These are phyloP conservation scores for Nothophoma quercina DNA, from an alignment of 2,329 filamentous ascomycete species.

Conservation along the genomic window DNA sequence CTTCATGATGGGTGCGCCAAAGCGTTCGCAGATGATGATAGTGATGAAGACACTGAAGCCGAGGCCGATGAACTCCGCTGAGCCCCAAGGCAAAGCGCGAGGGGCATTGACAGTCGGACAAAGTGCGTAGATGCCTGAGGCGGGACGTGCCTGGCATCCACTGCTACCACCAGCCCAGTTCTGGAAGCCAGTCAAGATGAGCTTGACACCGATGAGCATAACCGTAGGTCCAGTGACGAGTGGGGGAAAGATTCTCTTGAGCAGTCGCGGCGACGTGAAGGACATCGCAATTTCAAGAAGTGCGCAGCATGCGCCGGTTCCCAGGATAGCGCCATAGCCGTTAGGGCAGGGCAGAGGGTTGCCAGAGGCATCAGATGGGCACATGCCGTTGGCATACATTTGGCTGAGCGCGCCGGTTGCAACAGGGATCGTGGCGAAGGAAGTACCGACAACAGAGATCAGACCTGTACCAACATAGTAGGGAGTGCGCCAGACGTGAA, in stretches of 20 bases:
- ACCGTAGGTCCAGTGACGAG: conserved; percentile 75
- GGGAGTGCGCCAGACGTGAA: conserved; percentile 74
- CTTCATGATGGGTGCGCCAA: conserved; percentile 86
- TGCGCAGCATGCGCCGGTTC: conserved; percentile 62
- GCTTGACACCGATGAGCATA: conserved; percentile 74
- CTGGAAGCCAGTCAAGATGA: conserved; percentile 75
- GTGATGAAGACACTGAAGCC: conserved; percentile 82
- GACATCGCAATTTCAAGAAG: conserved; percentile 75
- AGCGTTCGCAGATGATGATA: conserved; percentile 81
- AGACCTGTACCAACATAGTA: conserved; percentile 74
- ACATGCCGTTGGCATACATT: conserved; percentile 79
- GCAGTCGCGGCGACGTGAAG: conserved; percentile 72
- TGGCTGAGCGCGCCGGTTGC: conserved; percentile 75
- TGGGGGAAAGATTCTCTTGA: conserved; percentile 79
- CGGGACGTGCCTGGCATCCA: conserved; percentile 56
- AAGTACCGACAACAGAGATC: conserved; percentile 80
- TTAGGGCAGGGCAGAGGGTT: conserved; percentile 76
- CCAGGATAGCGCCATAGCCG: conserved; percentile 78
- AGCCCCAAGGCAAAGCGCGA: conserved; percentile 77
- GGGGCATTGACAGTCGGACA: conserved; percentile 71
- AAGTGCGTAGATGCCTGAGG: conserved; percentile 63
- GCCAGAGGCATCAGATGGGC: conserved; percentile 66
- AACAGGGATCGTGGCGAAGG: conserved; percentile 78
- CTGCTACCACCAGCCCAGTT: conserved; percentile 81
- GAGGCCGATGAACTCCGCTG: conserved; percentile 78